A percentile compares a stretch with the other conserved stretches of the same genome.
These are phyloP conservation scores for Gracilariopsis chorda DNA, from an alignment of 23 red algal genomes.

Conservation along the genomic window DNA sequence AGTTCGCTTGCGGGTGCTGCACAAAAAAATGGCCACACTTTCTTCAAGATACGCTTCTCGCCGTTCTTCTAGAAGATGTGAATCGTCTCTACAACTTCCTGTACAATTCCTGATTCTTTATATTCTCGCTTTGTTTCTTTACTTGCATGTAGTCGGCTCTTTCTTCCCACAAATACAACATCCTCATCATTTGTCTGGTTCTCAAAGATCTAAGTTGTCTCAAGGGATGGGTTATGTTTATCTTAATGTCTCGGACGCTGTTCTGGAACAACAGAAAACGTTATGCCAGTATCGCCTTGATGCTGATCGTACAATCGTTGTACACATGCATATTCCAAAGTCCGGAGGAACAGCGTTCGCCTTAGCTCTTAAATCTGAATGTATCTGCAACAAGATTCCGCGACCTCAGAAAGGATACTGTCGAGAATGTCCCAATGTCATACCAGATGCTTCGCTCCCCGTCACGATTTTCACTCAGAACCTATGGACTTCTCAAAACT, in stretches of 20 bases:
- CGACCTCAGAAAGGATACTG: constrained; percentile 49
- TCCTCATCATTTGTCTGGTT: neutral
- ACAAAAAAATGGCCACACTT: neutral
- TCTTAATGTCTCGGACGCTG: neutral
- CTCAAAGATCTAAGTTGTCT: neutral
- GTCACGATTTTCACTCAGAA: constrained; percentile 9
- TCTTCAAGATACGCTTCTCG: neutral
- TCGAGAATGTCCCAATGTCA: constrained; percentile 26
- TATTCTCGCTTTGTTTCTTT: neutral
- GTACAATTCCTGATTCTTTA: constrained; percentile 7
- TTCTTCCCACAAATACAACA: neutral
- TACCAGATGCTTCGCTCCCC: constrained; percentile 5
- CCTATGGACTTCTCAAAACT: constrained; percentile 18
- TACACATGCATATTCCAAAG: constrained; percentile 60
- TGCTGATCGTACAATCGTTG: constrained; percentile 17
- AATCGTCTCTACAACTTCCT: neutral
- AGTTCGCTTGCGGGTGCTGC: no score
- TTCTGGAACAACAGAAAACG: neutral
- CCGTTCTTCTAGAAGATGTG: neutral
- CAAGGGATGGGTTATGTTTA: neutral
- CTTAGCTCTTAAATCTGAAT: constrained; percentile 42
- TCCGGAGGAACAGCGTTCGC: constrained; percentile 47
- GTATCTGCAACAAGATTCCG: constrained; percentile 28
- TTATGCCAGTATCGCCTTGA: constrained; percentile 22
- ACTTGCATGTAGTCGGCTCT: neutral